These are phyloP conservation scores for Lepidium africanum DNA, from an alignment of 345 rosid genomes.

Conservation along the genomic window DNA sequence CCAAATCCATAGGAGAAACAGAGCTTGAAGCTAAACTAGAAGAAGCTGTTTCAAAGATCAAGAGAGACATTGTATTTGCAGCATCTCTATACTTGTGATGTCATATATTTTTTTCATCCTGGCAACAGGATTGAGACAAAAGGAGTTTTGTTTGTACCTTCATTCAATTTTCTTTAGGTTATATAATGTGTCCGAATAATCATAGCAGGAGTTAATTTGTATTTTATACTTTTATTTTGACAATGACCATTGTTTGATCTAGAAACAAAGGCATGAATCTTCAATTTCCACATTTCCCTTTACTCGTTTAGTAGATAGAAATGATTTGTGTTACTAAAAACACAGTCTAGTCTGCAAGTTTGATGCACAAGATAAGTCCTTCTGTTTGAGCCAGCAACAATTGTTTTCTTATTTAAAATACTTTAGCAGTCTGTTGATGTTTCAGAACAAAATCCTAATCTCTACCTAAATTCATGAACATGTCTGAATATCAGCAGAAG, in stretches of 20 bases:
- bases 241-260: too few species aligned
- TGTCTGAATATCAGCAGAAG: conserved; percentile 1
- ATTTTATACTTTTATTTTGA: too few species aligned
- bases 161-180: too few species aligned
- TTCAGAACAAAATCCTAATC: not conserved
- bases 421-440: not conserved
- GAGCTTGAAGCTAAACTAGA: conserved; percentile 76
- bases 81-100: conserved; percentile 79
- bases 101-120: not conserved
- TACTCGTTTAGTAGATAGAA: too few species aligned
- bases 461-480: not conserved
- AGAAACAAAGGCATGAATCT: too few species aligned
- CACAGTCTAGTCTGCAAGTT: too few species aligned
- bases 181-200: too few species aligned
- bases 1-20: conserved; percentile 84
- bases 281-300: too few species aligned
- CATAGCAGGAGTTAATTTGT: too few species aligned
- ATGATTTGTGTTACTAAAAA: too few species aligned
- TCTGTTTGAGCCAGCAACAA: not conserved
- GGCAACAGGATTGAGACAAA: not conserved
- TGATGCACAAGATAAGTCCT: not conserved
- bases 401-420: not conserved
- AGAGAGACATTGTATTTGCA: conserved; percentile 95
- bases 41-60: conserved; percentile 81
- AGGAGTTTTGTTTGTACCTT: too few species aligned